Percentiles rank a stretch among this genome's conserved stretches.
phyloP scores from a whole-genome alignment of 371 early-diverging fungal genomes.

The Apophysomyces sp. region DNA sequence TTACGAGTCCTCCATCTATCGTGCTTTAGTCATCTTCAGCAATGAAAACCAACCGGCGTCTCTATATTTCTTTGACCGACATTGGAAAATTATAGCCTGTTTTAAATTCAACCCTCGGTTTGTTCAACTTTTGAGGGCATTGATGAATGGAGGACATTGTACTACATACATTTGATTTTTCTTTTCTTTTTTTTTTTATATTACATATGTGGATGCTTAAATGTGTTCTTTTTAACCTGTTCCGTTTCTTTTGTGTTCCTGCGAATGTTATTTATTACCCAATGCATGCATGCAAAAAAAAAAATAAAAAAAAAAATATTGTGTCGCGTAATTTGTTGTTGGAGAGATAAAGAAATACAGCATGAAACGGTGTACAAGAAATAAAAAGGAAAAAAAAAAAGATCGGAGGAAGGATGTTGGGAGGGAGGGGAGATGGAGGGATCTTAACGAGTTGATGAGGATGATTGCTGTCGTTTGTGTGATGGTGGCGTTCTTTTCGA shows the following conservation, averaged over 20 bases:
- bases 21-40: too few relatives aligned
- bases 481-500: neutral
- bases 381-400: neutral
- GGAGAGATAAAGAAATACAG: too few relatives aligned
- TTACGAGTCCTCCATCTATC: too few relatives aligned
- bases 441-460: constrained; percentile 4
- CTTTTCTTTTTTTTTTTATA: too few relatives aligned
- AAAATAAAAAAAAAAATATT: neutral
- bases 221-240: too few relatives aligned
- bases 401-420: neutral
- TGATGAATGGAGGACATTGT: too few relatives aligned
- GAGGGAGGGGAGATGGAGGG: neutral
- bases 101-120: neutral
- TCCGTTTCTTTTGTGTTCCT: too few relatives aligned
- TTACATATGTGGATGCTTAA: neutral
- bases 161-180: too few relatives aligned
- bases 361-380: too few relatives aligned
- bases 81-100: neutral
- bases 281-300: neutral
- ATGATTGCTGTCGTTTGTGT: neutral
- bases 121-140: neutral
- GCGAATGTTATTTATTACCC: too few relatives aligned
- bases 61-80: too few relatives aligned
- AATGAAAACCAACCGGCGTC: too few relatives aligned
- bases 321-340: neutral